A percentile compares a stretch with the other conserved stretches of the same genome.
Evolutionary conservation across 2,329 filamentous ascomycete genomes (phyloP).

Genomic region (Fusarium goolgardi): DNA sequence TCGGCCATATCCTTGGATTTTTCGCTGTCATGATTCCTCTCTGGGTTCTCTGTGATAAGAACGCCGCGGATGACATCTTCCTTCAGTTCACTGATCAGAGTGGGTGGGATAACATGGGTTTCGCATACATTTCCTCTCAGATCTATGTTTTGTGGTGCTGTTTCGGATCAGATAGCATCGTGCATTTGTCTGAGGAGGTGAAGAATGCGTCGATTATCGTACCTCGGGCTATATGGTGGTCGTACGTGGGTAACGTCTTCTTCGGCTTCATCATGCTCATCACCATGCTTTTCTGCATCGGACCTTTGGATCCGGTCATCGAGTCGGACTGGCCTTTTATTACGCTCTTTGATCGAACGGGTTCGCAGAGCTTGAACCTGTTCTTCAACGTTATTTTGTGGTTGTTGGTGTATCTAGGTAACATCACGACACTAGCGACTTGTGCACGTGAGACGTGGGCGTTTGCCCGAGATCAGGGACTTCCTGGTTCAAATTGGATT

Average conservation of each 20-base stretch:
- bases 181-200: slow-evolving; percentile 20
- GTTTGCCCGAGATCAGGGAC: slow-evolving; percentile 19
- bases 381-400: slow-evolving; percentile 30
- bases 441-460: slow-evolving; percentile 34
- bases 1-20: slow-evolving; percentile 17
- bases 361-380: slow-evolving; percentile 11
- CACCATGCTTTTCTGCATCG: slow-evolving; percentile 35
- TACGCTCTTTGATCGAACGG: slow-evolving; percentile 17
- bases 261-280: slow-evolving; percentile 32
- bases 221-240: slow-evolving; percentile 24
- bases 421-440: slow-evolving; percentile 27
- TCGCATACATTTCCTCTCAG: slow-evolving; percentile 29
- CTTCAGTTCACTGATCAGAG: slow-evolving; percentile 32
- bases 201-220: slow-evolving; percentile 27
- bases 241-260: slow-evolving; percentile 16
- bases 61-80: slow-evolving; percentile 15
- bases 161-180: slow-evolving; percentile 32
- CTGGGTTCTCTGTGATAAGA: slow-evolving; percentile 31
- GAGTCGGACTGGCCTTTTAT: slow-evolving; percentile 30
- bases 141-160: slow-evolving; percentile 33
- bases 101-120: slow-evolving; percentile 29
- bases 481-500: slow-evolving; percentile 27
- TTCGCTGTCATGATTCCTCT: slow-evolving; percentile 29
- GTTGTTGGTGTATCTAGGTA: slow-evolving; percentile 28
- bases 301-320: slow-evolving; percentile 10